These are phyloP conservation scores for Hygrophoropsis aurantiaca DNA, from an alignment of 768 basidiomycete species.

Conservation along the genomic window DNA sequence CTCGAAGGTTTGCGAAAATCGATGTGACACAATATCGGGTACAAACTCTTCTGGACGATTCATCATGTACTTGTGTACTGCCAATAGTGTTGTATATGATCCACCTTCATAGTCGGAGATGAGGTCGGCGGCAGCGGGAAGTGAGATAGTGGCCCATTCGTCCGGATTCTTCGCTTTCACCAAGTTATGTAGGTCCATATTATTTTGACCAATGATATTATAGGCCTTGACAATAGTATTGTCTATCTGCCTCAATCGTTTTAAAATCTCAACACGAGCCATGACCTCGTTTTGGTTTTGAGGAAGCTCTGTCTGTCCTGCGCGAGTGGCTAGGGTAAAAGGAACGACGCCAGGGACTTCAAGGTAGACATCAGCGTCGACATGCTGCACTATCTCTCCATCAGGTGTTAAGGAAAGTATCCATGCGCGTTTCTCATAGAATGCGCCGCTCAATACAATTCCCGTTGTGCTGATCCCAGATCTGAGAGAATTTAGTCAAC, in stretches of 20 bases:
- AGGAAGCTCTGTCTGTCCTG: conserved; percentile 38
- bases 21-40: conserved; percentile 45
- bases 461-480: conserved; percentile 20
- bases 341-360: conserved; percentile 57
- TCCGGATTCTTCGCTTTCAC: conserved; percentile 46
- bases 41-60: conserved; percentile 50
- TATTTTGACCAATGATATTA: conserved; percentile 32
- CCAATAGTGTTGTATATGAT: conserved; percentile 40
- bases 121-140: conserved; percentile 50
- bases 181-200: conserved; percentile 38
- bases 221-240: conserved; percentile 44
- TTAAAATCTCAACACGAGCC: conserved; percentile 67
- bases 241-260: conserved; percentile 54
- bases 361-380: conserved; percentile 57
- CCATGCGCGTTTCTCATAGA: conserved; percentile 28
- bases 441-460: conserved; percentile 27
- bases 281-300: conserved; percentile 36
- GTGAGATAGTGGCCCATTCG: conserved; percentile 56
- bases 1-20: conserved; percentile 49
- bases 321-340: conserved; percentile 44
- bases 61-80: conserved; percentile 68
- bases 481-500: conserved; percentile 16
- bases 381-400: conserved; percentile 55
- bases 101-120: conserved; percentile 30
- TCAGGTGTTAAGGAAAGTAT: conserved; percentile 29